Evolutionary conservation across 805 yeast genomes (phyloP).

Genomic region (Kluyveromyces starmeri): DNA sequence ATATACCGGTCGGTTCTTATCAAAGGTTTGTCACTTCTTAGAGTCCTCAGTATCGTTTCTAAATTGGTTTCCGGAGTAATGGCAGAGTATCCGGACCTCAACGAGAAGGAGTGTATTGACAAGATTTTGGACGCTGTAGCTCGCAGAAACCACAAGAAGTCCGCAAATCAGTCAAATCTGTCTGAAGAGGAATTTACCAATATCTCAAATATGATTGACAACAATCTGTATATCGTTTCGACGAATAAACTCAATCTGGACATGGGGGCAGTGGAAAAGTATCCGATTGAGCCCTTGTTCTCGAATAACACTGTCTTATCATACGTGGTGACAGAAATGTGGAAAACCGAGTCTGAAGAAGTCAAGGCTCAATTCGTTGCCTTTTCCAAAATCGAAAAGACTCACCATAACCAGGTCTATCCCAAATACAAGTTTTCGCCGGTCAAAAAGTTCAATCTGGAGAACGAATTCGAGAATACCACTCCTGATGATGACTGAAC

Average conservation of each 20-base stretch:
- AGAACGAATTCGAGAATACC: no score
- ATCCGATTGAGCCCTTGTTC: constrained; percentile 8
- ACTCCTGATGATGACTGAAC: no score
- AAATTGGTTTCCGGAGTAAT: constrained; percentile 6
- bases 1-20: constrained; percentile 8
- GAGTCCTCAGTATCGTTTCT: constrained; percentile 7
- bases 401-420: constrained; percentile 33
- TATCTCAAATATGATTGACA: constrained; percentile 3
- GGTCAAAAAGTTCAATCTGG: constrained; percentile 3
- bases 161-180: background rate
- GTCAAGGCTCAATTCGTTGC: constrained; percentile 32
- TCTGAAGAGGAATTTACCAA: background rate
- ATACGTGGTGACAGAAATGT: constrained; percentile 36
- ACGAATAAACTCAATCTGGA: no score
- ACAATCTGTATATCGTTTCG: constrained; percentile 4
- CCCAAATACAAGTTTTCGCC: constrained; percentile 40
- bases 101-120: constrained; percentile 18
- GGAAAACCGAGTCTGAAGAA: constrained; percentile 35
- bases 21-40: constrained; percentile 8
- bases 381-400: constrained; percentile 34
- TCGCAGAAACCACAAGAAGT: background rate
- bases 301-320: constrained; percentile 10
- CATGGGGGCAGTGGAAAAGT: background rate
- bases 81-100: constrained; percentile 15
- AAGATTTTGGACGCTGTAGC: background rate